Conservation (phyloP, 495 filamentous ascomycete species). For the Gamarada debralockiae region DNA sequence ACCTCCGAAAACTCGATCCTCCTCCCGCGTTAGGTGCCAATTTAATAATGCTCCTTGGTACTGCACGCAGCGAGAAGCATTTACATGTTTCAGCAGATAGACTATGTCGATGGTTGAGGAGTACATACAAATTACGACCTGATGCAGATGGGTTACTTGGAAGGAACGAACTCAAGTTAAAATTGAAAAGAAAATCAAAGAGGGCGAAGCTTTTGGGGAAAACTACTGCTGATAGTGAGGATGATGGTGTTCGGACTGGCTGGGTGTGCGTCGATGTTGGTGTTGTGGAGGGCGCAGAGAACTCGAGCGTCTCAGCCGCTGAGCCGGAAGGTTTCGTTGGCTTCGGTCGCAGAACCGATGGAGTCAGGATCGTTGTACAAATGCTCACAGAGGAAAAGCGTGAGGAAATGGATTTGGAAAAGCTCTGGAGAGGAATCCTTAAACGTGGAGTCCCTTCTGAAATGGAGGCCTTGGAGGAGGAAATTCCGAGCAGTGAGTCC, state of each 20-base stretch:
- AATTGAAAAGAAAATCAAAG: slow-evolving; percentile 73
- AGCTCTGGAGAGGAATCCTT: slow-evolving; percentile 56
- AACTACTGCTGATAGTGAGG: slow-evolving; percentile 38
- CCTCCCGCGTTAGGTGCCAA: slow-evolving; percentile 83
- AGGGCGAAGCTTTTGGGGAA: slow-evolving; percentile 70
- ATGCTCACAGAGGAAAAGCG: slow-evolving; percentile 85
- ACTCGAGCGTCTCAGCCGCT: slow-evolving; percentile 33
- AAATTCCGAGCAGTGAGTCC: background rate
- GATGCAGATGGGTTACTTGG: slow-evolving; percentile 86
- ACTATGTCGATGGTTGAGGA: slow-evolving; percentile 80
- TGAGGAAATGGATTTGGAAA: slow-evolving; percentile 77
- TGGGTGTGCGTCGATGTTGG: slow-evolving; percentile 96
- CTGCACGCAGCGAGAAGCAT: slow-evolving; percentile 88
- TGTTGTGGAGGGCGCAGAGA: slow-evolving; percentile 49
- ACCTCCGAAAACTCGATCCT: slow-evolving; percentile 79
- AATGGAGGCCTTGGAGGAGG: background rate
- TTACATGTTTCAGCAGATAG: slow-evolving; percentile 89
- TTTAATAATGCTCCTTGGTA: slow-evolving; percentile 90
- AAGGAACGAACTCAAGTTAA: slow-evolving; percentile 85
- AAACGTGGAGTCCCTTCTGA: slow-evolving; percentile 4
- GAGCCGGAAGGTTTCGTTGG: slow-evolving; percentile 55
- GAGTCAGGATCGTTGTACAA: slow-evolving; percentile 77
- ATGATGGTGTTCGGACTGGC: slow-evolving; percentile 83
- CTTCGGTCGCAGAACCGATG: slow-evolving; percentile 59
- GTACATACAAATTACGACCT: slow-evolving; percentile 62